Conservation (phyloP, 495 filamentous ascomycete genomes). For the Bacidia gigantensis region DNA sequence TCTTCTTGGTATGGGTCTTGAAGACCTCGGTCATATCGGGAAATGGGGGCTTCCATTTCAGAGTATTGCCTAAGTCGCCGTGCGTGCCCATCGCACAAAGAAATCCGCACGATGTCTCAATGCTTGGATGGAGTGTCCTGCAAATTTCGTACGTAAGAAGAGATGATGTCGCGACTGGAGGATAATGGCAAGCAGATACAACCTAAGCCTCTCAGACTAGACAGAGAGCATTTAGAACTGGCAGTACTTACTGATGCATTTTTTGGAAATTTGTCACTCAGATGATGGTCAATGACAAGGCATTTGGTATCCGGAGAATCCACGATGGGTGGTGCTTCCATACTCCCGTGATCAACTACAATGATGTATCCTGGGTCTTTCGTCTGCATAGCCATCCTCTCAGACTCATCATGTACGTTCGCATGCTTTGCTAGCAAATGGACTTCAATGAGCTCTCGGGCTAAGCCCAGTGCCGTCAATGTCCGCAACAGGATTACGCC, state of each 20-base stretch:
- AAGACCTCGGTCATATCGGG: slow-evolving; percentile 42
- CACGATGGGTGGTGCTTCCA: slow-evolving; percentile 33
- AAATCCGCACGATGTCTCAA: slow-evolving; percentile 34
- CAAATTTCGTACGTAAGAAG: slow-evolving; percentile 46
- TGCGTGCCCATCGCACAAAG: slow-evolving; percentile 44
- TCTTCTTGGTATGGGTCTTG: slow-evolving; percentile 42
- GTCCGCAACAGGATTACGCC: slow-evolving; percentile 44
- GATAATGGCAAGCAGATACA: slow-evolving; percentile 40
- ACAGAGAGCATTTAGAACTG: not conserved
- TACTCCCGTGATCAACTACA: slow-evolving; percentile 45
- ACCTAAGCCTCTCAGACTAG: slow-evolving; percentile 16
- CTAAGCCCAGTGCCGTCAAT: slow-evolving; percentile 35
- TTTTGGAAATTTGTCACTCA: slow-evolving; percentile 38
- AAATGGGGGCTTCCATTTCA: slow-evolving; percentile 46
- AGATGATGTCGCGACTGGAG: slow-evolving; percentile 43
- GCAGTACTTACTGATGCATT: slow-evolving; percentile 15
- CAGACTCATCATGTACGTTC: slow-evolving; percentile 34
- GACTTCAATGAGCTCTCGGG: slow-evolving; percentile 29
- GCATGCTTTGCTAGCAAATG: slow-evolving; percentile 39
- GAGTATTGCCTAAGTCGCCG: slow-evolving; percentile 42
- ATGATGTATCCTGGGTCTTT: slow-evolving; percentile 38
- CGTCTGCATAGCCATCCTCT: slow-evolving; percentile 32
- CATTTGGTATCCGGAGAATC: slow-evolving; percentile 24
- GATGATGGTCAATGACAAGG: slow-evolving; percentile 48
- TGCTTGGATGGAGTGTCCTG: slow-evolving; percentile 28